A percentile compares a stretch with the other conserved stretches of the same genome.
Conservation (phyloP, 371 early-diverging fungal species). For the Syncephalastrum sp. region DNA sequence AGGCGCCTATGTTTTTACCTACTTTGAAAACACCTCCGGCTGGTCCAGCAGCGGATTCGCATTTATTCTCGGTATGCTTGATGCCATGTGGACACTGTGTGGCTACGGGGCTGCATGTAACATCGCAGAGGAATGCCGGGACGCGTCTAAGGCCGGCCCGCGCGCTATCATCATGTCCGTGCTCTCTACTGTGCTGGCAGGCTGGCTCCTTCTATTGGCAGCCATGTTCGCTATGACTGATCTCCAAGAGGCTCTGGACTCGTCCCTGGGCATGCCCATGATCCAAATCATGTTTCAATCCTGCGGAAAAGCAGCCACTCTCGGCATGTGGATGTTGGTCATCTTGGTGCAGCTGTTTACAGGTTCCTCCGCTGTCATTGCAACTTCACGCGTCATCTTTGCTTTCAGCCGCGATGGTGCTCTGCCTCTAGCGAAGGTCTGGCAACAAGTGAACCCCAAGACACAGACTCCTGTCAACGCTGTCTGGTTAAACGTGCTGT, state of each 20-base stretch:
- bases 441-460: constrained; percentile 1
- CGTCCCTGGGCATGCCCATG: constrained; percentile 19
- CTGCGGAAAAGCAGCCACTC: constrained; percentile 12
- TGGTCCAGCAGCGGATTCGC: constrained; percentile 11
- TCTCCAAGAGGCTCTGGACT: constrained; percentile 29
- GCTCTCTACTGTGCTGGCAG: constrained; percentile 28
- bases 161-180: constrained; percentile 47
- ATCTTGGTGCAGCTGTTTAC: constrained; percentile 17
- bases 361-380: constrained; percentile 11
- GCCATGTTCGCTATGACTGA: constrained; percentile 28
- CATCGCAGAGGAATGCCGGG: constrained; percentile 61
- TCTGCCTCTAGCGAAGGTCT: constrained; percentile 1
- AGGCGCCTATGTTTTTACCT: constrained; percentile 13
- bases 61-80: constrained; percentile 15
- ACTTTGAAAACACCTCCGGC: constrained; percentile 11
- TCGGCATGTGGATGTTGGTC: constrained; percentile 14
- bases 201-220: constrained; percentile 35
- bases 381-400: constrained; percentile 3
- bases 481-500: constrained; percentile 48
- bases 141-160: constrained; percentile 53
- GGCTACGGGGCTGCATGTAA: constrained; percentile 65
- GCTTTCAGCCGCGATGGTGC: not conserved
- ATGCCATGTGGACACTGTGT: constrained; percentile 32
- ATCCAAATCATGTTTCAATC: constrained; percentile 28
- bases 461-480: constrained; percentile 52